A percentile compares a stretch with the other conserved stretches of the same genome.
Conservation (phyloP, 2,329 filamentous ascomycete species). For the Herpotrichia juniperi region DNA sequence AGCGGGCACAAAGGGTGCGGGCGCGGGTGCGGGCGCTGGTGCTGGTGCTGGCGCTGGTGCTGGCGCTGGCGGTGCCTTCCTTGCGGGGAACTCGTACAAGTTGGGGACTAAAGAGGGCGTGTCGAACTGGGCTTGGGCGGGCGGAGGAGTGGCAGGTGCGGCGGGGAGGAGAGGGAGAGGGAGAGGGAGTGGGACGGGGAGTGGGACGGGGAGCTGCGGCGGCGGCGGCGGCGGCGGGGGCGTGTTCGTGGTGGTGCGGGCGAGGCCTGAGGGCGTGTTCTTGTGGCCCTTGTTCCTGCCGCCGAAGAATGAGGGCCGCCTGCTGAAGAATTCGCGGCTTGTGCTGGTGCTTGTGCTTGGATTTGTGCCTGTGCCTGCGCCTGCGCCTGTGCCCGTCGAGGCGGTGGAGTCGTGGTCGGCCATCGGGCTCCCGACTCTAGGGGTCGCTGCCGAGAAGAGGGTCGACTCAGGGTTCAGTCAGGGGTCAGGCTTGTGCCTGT, state of each 20-base stretch:
- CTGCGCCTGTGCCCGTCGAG: too few relatives aligned
- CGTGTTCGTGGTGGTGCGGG: slow-evolving; percentile 12
- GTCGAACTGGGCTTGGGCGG: too few relatives aligned
- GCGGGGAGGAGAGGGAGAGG: slow-evolving; percentile 6
- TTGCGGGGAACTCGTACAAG: slow-evolving; percentile 29
- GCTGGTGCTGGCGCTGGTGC: not conserved
- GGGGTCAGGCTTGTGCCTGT: not conserved
- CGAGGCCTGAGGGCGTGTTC: slow-evolving; percentile 7
- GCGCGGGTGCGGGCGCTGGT: not conserved
- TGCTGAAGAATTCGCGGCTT: slow-evolving; percentile 31
- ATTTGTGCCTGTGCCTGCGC: too few relatives aligned
- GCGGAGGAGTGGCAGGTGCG: too few relatives aligned
- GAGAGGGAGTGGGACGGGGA: not conserved
- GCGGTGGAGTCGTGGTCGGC: slow-evolving; percentile 19
- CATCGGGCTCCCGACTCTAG: slow-evolving; percentile 15
- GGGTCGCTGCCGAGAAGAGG: too few relatives aligned
- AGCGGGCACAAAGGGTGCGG: slow-evolving; percentile 8
- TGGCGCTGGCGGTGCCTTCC: slow-evolving; percentile 1
- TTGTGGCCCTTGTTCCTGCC: slow-evolving; percentile 18
- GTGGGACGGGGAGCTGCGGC: slow-evolving; percentile 7
- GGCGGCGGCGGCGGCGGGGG: slow-evolving; percentile 8
- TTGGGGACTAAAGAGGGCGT: slow-evolving; percentile 16
- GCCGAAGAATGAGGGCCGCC: slow-evolving; percentile 41
- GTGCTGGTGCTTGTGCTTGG: not conserved
- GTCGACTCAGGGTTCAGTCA: too few relatives aligned